Evolutionary conservation across 176 grass and related monocot species (phyloP), one percentile per base, ranked within the genome.

Genomic region (Aegilops speltoides): DNA sequence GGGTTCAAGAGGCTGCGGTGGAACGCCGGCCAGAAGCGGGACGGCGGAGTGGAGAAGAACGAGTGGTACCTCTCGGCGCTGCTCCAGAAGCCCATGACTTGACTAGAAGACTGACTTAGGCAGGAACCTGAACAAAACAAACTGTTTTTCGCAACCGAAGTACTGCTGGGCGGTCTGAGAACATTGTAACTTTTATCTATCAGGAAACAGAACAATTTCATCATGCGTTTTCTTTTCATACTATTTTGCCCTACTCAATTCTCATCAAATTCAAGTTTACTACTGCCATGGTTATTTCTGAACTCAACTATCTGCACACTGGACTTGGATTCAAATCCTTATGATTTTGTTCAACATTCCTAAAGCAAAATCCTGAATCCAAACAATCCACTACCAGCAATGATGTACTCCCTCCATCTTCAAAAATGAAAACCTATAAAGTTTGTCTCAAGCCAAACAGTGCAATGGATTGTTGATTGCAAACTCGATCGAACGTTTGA

Each of bases 51-150:
- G 41, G 59, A 67, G 72, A 92, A 89, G 52, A 56, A 77, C 46
- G 66, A 87, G 79, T 87, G 87, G 87, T 89, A 92, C 66, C 50
- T 90, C 23, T 88, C 91, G 0, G 88, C 88, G 8, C 68, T 93
- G 88, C 91, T 93, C 14, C 82, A 93, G 88, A 93, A 79, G 69
- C 91, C 85, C 11, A 89, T 74, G 71, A 77, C 33, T 4, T 89
- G 77, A 85, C 71, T 16, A 6, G 23, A 23, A 74, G 71, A 43
- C 12, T 52, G 15, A 17, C 6, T 54, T 54, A 54, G 50, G 50
- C 50, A 54, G 19, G 28, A 75, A 36, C 25, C 4, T 10, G 4
- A 59, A 59, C 56, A 3, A 57, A 57, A 54, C 50, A 50, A 38
- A 48, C 38, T 26, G 73, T 8, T 50, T 50, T 76, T 0, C 24